phyloP scores from a whole-genome alignment of 495 filamentous ascomycete species.

The Polyplosphaeria fusca region DNA sequence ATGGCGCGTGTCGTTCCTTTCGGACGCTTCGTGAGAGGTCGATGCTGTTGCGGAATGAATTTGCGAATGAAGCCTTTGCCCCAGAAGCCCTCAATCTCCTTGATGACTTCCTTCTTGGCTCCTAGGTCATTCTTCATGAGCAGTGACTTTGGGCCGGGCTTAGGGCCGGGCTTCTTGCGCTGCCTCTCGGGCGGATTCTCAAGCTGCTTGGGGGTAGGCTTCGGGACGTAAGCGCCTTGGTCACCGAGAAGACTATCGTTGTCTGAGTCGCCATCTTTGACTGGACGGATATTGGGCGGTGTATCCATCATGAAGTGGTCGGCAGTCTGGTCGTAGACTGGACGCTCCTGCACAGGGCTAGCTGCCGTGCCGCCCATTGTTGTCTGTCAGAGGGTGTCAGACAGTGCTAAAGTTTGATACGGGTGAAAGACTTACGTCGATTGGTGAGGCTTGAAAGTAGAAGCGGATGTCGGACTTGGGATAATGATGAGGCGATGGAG shows the following conservation, averaged over 20 bases:
- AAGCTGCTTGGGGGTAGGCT: too few species aligned
- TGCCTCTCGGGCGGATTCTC: too few species aligned
- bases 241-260: too few species aligned
- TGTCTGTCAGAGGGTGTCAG: too few species aligned
- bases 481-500: background rate
- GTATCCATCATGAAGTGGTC: too few species aligned
- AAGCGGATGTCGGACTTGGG: background rate
- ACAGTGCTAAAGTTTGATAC: too few species aligned
- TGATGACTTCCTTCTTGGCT: slow-evolving; percentile 18
- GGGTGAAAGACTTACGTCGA: background rate
- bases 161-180: slow-evolving; percentile 25
- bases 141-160: slow-evolving; percentile 2
- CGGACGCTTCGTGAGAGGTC: slow-evolving; percentile 15
- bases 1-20: slow-evolving; percentile 1
- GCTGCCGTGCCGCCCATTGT: too few species aligned
- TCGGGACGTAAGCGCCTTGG: too few species aligned
- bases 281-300: too few species aligned
- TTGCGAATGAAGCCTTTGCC: slow-evolving; percentile 15
- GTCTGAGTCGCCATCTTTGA: too few species aligned
- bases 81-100: slow-evolving; percentile 22
- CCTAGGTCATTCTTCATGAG: slow-evolving; percentile 24
- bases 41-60: slow-evolving; percentile 19
- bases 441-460: background rate
- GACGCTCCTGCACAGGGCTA: too few species aligned
- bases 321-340: too few species aligned